Conservation (phyloP, 2,329 filamentous ascomycete genomes). For the Aspergillus pseudoterreus region DNA sequence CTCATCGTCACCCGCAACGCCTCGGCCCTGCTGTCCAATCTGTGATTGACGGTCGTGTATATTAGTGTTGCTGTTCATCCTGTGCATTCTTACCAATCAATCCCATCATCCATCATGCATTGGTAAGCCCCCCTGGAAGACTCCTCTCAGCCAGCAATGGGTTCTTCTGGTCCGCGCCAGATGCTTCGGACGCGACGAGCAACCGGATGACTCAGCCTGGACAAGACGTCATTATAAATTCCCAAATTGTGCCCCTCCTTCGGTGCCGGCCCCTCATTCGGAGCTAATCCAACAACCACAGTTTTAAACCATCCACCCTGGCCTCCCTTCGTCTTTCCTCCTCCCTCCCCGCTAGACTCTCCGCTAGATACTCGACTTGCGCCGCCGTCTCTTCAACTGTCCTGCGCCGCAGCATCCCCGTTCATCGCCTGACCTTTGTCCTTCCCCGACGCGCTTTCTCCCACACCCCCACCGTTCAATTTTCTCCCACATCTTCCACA, state of each 20-base stretch:
- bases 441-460: constrained; percentile 25
- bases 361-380: constrained; percentile 10
- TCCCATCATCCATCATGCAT: constrained; percentile 11
- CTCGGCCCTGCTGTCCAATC: too few species aligned
- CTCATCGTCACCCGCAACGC: constrained; percentile 3
- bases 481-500: constrained; percentile 39
- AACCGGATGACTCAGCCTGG: constrained; percentile 23
- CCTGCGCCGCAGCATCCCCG: constrained; percentile 2
- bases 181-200: constrained; percentile 1
- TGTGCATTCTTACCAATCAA: neutral
- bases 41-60: neutral
- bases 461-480: constrained; percentile 31
- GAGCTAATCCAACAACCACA: constrained; percentile 17
- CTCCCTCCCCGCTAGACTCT: constrained; percentile 11
- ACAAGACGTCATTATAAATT: constrained; percentile 23
- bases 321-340: constrained; percentile 19
- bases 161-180: constrained; percentile 6
- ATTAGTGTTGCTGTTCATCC: neutral
- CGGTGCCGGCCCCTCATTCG: constrained; percentile 15
- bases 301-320: constrained; percentile 26
- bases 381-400: constrained; percentile 7
- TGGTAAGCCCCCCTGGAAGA: constrained; percentile 3
- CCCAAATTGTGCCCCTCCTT: constrained; percentile 21
- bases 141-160: neutral
- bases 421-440: constrained; percentile 6